A percentile compares a stretch with the other conserved stretches of the same genome.
phyloP scores from a whole-genome alignment of 73 alveolate genomes.

The Stentor coeruleus region DNA sequence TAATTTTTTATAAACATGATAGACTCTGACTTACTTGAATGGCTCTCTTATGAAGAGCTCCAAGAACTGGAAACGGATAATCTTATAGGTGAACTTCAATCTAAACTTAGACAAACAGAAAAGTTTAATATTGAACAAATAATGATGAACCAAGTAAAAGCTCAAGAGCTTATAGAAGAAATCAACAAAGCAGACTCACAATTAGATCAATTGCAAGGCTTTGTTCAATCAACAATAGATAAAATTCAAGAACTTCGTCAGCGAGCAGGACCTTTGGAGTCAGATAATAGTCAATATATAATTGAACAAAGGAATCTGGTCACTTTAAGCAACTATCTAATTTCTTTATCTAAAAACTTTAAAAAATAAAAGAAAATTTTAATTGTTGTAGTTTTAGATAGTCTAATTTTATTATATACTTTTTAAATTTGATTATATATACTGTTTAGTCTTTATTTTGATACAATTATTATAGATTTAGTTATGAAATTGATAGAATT shows the following conservation, averaged over 20 bases:
- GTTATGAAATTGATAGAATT: no score
- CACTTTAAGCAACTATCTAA: neutral
- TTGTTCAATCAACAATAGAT: neutral
- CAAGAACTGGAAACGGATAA: slow-evolving; percentile 2
- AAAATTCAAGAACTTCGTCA: neutral
- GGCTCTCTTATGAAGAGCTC: slow-evolving; percentile 14
- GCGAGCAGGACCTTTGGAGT: neutral
- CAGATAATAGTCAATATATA: neutral
- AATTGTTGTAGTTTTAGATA: no score
- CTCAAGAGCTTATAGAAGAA: slow-evolving; percentile 12
- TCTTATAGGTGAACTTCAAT: neutral
- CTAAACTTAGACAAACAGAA: slow-evolving; percentile 6
- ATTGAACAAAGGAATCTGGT: neutral
- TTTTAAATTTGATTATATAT: no score
- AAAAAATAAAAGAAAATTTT: no score
- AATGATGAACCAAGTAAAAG: neutral
- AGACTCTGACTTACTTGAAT: slow-evolving; percentile 15
- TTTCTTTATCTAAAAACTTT: no score
- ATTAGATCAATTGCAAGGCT: neutral
- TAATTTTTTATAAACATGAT: no score
- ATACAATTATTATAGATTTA: no score
- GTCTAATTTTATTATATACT: no score
- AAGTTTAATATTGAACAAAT: slow-evolving; percentile 10
- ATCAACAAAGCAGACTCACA: slow-evolving; percentile 2
- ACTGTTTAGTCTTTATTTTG: no score